Percentiles rank a stretch among this genome's conserved stretches.
These are phyloP conservation scores for Cutaneotrichosporon cutaneum DNA, from an alignment of 1,284 basidiomycete species.

Conservation along the genomic window DNA sequence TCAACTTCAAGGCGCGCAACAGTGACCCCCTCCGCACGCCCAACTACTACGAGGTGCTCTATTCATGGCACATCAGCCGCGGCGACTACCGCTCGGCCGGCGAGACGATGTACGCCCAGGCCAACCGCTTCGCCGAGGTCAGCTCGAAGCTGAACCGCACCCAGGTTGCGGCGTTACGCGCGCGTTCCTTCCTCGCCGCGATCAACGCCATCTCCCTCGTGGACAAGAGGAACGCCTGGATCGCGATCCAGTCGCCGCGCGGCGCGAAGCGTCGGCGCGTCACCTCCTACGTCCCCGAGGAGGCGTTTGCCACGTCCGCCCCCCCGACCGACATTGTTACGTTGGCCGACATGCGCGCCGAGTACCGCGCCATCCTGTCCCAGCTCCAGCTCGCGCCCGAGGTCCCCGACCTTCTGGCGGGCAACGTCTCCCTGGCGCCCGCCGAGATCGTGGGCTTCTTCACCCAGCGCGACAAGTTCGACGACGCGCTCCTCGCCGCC, in stretches of 20 bases:
- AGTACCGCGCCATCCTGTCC: conserved; percentile 76
- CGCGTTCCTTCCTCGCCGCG: conserved; percentile 76
- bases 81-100: conserved; percentile 87
- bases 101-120: conserved; percentile 90
- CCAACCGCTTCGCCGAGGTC: conserved; percentile 67
- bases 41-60: conserved; percentile 89
- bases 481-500: conserved; percentile 74
- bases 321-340: conserved; percentile 72
- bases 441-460: conserved; percentile 75
- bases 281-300: conserved; percentile 73
- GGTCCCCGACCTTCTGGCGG: conserved; percentile 59
- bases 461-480: conserved; percentile 75
- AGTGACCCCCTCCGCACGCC: conserved; percentile 82
- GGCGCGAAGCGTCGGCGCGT: conserved; percentile 57
- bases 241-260: conserved; percentile 44
- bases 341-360: conserved; percentile 77
- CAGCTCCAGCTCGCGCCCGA: conserved; percentile 71
- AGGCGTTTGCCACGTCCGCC: conserved; percentile 62
- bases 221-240: conserved; percentile 79
- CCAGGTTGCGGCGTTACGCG: conserved; percentile 68
- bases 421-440: conserved; percentile 64
- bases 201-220: conserved; percentile 86
- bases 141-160: conserved; percentile 53
- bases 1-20: conserved; percentile 93
- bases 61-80: conserved; percentile 84